Percentiles rank a stretch among this genome's conserved stretches.
Evolutionary conservation across 345 rosid genomes (phyloP).

Genomic region (Eucalyptus sp.): DNA sequence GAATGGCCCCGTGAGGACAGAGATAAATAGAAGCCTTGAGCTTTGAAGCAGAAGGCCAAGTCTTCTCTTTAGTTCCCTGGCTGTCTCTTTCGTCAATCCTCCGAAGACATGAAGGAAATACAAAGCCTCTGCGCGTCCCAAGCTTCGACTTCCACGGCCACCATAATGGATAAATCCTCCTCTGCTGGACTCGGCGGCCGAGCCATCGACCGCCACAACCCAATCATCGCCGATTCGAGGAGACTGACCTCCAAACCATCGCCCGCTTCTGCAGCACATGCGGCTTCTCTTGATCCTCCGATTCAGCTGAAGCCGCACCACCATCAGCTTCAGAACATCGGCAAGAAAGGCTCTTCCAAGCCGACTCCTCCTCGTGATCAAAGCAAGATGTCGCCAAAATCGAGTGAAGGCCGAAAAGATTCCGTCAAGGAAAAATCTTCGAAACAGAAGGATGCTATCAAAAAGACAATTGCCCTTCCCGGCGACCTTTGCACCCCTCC

Average conservation of each 20-base stretch:
- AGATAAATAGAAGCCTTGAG: not conserved
- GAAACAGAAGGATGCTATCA: not conserved
- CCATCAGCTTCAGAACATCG: constrained; percentile 17
- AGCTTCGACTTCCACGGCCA: not conserved
- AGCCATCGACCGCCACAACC: constrained; percentile 83
- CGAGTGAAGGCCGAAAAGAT: constrained; percentile 15
- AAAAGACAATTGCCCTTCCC: not conserved
- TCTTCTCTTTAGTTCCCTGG: not conserved
- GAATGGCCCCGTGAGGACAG: not conserved
- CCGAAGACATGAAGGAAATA: not conserved
- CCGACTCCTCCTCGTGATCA: not conserved
- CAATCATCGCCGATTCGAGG: constrained; percentile 62
- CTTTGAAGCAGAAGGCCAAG: not conserved
- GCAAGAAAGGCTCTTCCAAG: constrained; percentile 5
- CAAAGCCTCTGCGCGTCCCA: not conserved
- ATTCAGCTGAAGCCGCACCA: constrained; percentile 7
- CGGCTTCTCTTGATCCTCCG: constrained; percentile 23
- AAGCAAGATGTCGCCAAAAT: not conserved
- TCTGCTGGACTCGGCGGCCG: constrained; percentile 29
- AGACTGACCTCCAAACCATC: constrained; percentile 25
- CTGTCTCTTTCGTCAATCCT: not conserved
- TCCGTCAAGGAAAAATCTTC: not conserved
- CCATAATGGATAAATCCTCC: not conserved
- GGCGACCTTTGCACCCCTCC: constrained; percentile 26
- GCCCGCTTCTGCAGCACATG: constrained; percentile 23